Evolutionary conservation across 192 early-diverging fungal species (phyloP).

Genomic region (Neocallimastix lanati): DNA sequence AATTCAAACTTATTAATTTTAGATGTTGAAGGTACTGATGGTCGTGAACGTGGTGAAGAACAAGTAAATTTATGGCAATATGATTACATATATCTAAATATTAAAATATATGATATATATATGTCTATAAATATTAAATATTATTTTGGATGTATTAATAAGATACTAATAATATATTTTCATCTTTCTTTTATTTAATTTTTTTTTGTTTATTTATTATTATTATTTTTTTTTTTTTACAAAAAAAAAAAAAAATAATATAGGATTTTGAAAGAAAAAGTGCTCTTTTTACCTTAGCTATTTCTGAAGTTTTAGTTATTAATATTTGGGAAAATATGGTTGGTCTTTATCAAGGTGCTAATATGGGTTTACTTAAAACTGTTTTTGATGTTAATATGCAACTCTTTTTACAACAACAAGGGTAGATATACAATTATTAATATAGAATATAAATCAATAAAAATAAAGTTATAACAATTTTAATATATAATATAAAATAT

Average conservation of each 20-base stretch:
- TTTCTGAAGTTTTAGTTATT: slow-evolving; percentile 82
- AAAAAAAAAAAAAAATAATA: not conserved
- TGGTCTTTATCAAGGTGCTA: slow-evolving; percentile 95
- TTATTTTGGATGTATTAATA: no score
- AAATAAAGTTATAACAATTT: no score
- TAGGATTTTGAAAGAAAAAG: slow-evolving; percentile 93
- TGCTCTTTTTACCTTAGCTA: slow-evolving; percentile 90
- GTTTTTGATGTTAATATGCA: slow-evolving; percentile 98
- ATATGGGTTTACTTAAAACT: slow-evolving; percentile 94
- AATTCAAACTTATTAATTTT: slow-evolving; percentile 72
- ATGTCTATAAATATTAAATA: no score
- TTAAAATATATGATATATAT: no score
- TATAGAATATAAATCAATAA: no score
- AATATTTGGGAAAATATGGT: slow-evolving; percentile 98
- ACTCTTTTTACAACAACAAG: slow-evolving; percentile 69
- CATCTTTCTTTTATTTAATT: no score
- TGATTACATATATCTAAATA: no score
- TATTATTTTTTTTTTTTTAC: no score
- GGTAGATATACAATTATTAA: slow-evolving; percentile 24
- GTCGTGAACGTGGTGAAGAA: slow-evolving; percentile 93
- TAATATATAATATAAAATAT: no score
- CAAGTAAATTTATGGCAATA: slow-evolving; percentile 52
- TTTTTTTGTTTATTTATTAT: no score
- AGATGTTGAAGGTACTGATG: slow-evolving; percentile 98
- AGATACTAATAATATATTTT: no score